Evolutionary conservation across 2,329 filamentous ascomycete genomes (phyloP), one percentile per base, ranked within the genome.

Genomic region (Tetracladium maxilliforme): DNA sequence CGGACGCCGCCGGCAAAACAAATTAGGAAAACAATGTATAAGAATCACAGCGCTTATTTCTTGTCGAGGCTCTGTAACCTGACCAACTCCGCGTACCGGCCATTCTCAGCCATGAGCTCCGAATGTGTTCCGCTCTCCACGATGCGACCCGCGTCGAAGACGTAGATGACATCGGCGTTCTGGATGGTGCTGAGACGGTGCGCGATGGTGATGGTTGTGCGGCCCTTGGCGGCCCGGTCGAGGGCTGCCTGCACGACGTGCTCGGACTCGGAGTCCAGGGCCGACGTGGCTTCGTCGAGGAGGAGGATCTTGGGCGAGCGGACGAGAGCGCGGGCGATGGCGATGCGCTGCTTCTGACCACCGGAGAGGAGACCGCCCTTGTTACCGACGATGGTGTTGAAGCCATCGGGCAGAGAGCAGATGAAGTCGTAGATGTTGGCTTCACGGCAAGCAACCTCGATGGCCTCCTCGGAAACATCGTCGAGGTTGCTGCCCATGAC

Each of bases 391-490:
- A 86, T 45, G 0, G 86, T 93, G 41, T 74, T 68, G 55, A 93
- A 84, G 10, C 82, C 84, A 3, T 92, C 82, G 2, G 81, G 82
- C 11, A 92, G 58, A 5, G 79, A 87, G 38, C 81, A 59, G 53
- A 93, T 84, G 44, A 92, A 92, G 41, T 92, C 82, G 51, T 86
- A 84, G 35, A 92, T 92, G 44, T 92, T 92, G 37, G 84, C 80
- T 45, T 93, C 82, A 30, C 76, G 76, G 58, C 84, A 93, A 2
- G 81, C 86, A 41, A 73, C 68, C 27, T 79, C 64, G 25, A 95
- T 62, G 2, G 66, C 65, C 29, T 75, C 70, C 30, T 94, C 83
- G 0, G 70, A 51, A 1, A 90, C 65, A 15, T 73, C 60, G 6
- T 76, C 68, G 9, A 62, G 56, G 6, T 77, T 57, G 19, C 71